A percentile compares a stretch with the other conserved stretches of the same genome.
Conservation (phyloP, 441 rosid species). For the Erodium trifolium region DNA sequence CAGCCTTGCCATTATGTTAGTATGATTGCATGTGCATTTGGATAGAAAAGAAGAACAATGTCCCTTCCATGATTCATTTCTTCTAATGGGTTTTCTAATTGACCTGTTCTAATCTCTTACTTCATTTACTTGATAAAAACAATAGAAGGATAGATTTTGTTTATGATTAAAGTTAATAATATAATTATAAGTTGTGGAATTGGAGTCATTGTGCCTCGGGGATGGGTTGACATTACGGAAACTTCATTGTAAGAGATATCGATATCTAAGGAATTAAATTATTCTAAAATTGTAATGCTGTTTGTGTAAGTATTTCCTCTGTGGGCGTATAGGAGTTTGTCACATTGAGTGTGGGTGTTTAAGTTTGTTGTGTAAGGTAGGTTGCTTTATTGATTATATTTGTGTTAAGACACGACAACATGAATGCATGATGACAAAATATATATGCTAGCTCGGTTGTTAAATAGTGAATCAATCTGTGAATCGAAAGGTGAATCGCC, state of each 20-base stretch:
- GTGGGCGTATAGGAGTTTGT: background rate
- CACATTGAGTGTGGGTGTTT: background rate
- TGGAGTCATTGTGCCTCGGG: background rate
- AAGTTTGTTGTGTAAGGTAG: slow-evolving; percentile 3
- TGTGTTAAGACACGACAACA: background rate
- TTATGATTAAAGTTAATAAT: background rate
- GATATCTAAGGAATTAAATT: background rate
- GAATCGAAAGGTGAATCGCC: background rate
- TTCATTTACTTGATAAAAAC: background rate
- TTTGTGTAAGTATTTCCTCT: background rate
- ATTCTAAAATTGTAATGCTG: background rate
- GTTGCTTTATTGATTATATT: background rate
- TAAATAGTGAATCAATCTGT: background rate
- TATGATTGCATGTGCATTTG: background rate
- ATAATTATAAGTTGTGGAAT: background rate
- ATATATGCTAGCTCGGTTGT: background rate
- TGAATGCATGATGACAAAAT: background rate
- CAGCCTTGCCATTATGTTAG: background rate
- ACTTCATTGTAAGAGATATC: background rate
- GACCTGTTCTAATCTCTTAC: background rate
- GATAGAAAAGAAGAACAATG: background rate
- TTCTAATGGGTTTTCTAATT: background rate
- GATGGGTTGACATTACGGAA: background rate
- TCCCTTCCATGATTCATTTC: background rate
- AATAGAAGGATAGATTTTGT: background rate